Base-by-base conservation (phyloP, 2,329 filamentous ascomycete genomes). In the Cladophialophora immunda region DNA sequence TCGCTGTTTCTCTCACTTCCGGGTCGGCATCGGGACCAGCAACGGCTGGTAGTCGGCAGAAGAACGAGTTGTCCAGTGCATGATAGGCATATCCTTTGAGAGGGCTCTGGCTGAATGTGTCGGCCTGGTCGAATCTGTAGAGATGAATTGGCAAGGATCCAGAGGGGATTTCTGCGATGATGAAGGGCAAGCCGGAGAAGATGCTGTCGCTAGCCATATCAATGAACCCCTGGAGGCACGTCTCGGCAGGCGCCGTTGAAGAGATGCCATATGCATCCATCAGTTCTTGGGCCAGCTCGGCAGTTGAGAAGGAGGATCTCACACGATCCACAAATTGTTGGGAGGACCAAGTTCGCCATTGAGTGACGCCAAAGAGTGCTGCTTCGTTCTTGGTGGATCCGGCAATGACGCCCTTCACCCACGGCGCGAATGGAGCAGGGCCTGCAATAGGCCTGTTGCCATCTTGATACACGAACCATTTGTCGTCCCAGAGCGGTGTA, bases 401-500 rank as follows among this genome's bases (percentile, higher is more conserved):
- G 4, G 34, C 47, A 9, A 67, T 27, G 15, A 67, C 55, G 8
- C 32, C 60, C 55, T 67, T 63, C 17, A 67, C 65, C 65, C 65
- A 67, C 13, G 65, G 65, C 9, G 59, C 60, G 15, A 67, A 55
- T 11, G 65, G 60, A 13, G 65, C 65, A n/a, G 65, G 65, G 11
- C 65, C 65, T 22, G 65, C 65, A 17, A 62, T 63, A 11, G 59
- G 59, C 17, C 19, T 63, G n/a, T 57, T 56, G 11, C 45, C 65
- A 22, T 67, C 65, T 41, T 67, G 65, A 56, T 63, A 60, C 7
- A 63, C 59, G 27, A 63, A 60, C 65, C 65, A 67, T 17, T 67
- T 55, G 6, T 62, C 59, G 41, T 67, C 65, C 65, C 65, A 64
- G 13, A 58, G 59, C 17, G 65, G 65, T 7, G 65, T 67, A 15